Conservation (phyloP, 371 early-diverging fungal genomes). For the Mycotypha africana region DNA sequence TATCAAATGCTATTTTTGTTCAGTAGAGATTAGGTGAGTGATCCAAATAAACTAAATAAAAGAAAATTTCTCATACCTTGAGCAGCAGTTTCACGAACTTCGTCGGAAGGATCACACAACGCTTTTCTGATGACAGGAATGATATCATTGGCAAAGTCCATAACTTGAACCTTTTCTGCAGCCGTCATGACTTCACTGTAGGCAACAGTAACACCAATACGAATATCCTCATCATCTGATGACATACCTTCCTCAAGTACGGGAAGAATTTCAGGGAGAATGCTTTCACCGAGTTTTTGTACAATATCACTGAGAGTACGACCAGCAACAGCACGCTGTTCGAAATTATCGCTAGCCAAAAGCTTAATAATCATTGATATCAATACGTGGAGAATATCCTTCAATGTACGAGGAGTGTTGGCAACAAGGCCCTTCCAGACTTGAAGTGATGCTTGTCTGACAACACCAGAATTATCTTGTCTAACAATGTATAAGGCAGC, state of each 20-base stretch:
- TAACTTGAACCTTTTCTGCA: slow-evolving; percentile 75
- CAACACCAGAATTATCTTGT: slow-evolving; percentile 73
- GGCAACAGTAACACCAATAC: slow-evolving; percentile 92
- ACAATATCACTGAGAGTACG: slow-evolving; percentile 94
- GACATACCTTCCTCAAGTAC: slow-evolving; percentile 79
- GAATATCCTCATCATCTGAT: slow-evolving; percentile 56
- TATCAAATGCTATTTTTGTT: slow-evolving; percentile 74
- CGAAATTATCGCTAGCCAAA: slow-evolving; percentile 68
- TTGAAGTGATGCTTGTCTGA: slow-evolving; percentile 82
- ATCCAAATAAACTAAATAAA: neutral
- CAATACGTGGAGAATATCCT: slow-evolving; percentile 86
- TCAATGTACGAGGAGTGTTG: slow-evolving; percentile 95
- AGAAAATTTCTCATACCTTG: slow-evolving; percentile 30
- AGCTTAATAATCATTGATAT: slow-evolving; percentile 82
- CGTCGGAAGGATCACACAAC: slow-evolving; percentile 67
- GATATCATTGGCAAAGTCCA: slow-evolving; percentile 79
- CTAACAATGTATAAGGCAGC: slow-evolving; percentile 92
- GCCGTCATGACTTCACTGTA: slow-evolving; percentile 88
- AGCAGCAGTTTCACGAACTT: slow-evolving; percentile 93
- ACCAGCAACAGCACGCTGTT: slow-evolving; percentile 79
- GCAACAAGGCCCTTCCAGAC: slow-evolving; percentile 95
- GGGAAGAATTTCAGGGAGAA: slow-evolving; percentile 84
- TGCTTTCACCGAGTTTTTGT: slow-evolving; percentile 88
- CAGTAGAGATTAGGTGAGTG: neutral
- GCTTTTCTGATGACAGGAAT: slow-evolving; percentile 79